A percentile compares a stretch with the other conserved stretches of the same genome.
Evolutionary conservation across 176 grass and related monocot genomes (phyloP).

Genomic region (Tillandsia fasciculata): DNA sequence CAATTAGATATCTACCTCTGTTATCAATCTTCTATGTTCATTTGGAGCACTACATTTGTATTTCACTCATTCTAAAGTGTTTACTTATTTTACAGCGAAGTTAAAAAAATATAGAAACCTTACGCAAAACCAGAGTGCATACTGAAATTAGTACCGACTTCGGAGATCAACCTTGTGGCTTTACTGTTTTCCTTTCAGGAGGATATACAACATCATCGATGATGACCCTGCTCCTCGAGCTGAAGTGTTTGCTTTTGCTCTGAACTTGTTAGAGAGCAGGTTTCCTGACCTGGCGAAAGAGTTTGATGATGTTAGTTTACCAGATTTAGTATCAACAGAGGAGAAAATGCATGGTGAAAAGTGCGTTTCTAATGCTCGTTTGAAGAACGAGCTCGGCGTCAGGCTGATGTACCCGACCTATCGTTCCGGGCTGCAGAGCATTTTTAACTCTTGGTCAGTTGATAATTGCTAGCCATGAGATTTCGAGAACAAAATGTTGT

Average conservation of each 20-base stretch:
- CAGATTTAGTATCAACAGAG: background rate
- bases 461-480: background rate
- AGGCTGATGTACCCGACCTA: background rate
- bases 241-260: conserved; percentile 72
- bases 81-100: too few species aligned
- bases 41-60: too few species aligned
- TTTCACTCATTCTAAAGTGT: too few species aligned
- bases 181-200: conserved; percentile 28
- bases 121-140: background rate
- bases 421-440: background rate
- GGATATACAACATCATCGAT: conserved; percentile 81
- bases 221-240: conserved; percentile 66
- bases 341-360: conserved; percentile 37
- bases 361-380: background rate
- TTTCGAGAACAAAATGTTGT: too few species aligned
- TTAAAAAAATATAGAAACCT: too few species aligned
- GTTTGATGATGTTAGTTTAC: background rate
- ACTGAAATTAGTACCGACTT: background rate
- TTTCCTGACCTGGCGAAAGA: conserved; percentile 36
- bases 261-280: conserved; percentile 40
- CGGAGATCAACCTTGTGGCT: background rate
- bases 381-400: background rate
- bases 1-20: too few species aligned
- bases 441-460: background rate
- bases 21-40: too few species aligned